These are phyloP conservation scores for Podospora conica DNA, from an alignment of 495 filamentous ascomycete species.

Conservation along the genomic window DNA sequence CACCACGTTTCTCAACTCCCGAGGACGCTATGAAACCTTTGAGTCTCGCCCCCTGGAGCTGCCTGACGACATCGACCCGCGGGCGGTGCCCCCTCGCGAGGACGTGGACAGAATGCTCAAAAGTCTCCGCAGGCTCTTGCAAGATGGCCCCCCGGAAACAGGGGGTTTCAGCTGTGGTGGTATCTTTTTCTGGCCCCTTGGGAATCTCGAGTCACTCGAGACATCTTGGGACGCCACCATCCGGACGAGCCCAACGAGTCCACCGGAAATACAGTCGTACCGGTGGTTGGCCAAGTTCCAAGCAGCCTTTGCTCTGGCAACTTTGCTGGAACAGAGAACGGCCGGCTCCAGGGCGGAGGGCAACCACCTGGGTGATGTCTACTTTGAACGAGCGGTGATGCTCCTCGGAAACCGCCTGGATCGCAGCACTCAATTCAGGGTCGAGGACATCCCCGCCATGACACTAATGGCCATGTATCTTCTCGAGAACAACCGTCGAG, in stretches of 20 bases:
- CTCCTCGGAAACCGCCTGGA: constrained; percentile 36
- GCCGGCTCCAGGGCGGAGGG: constrained; percentile 16
- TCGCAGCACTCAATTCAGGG: constrained; percentile 19
- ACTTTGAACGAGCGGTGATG: constrained; percentile 28
- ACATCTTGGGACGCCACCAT: background rate
- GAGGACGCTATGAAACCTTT: constrained; percentile 36
- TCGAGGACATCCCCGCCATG: constrained; percentile 28
- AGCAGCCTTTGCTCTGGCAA: constrained; percentile 25
- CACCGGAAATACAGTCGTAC: background rate
- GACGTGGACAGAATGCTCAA: constrained; percentile 24
- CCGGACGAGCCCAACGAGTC: background rate
- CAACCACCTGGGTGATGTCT: constrained; percentile 26
- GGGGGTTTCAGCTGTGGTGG: constrained; percentile 26
- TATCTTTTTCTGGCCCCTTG: constrained; percentile 34
- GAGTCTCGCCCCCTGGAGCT: constrained; percentile 34
- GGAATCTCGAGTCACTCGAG: constrained; percentile 5
- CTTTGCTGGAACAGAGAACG: constrained; percentile 16
- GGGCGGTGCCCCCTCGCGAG: constrained; percentile 18
- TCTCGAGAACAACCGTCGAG: constrained; percentile 36
- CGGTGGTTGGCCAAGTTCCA: constrained; percentile 28
- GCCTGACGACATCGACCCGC: constrained; percentile 17
- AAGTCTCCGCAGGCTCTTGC: constrained; percentile 24
- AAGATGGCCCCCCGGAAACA: constrained; percentile 22
- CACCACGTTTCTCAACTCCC: constrained; percentile 21
- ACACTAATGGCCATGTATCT: constrained; percentile 36